A percentile compares a stretch with the other conserved stretches of the same genome.
phyloP scores from a whole-genome alignment of 177 flowering plant genomes.

The Vitis hybrid region DNA sequence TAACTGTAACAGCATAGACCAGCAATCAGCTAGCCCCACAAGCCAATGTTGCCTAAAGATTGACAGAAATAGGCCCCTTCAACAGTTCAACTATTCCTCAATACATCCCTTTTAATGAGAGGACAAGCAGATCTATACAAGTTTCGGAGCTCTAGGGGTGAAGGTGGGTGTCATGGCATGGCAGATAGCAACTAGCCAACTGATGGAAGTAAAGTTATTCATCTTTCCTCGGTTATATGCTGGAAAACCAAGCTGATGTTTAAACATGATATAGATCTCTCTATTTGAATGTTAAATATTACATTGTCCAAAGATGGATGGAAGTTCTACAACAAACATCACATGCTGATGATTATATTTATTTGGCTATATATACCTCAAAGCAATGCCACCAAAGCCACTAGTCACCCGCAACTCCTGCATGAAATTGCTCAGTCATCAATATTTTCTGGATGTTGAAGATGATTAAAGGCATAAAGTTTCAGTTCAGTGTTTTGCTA shows the following conservation, averaged over 20 bases:
- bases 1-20: too few species aligned
- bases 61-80: too few species aligned
- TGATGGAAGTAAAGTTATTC: not conserved
- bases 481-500: too few species aligned
- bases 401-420: constrained; percentile 88
- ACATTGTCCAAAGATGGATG: not conserved
- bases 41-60: too few species aligned
- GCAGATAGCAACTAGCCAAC: not conserved
- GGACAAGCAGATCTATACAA: too few species aligned
- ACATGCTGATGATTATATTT: not conserved
- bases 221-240: not conserved
- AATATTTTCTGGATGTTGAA: too few species aligned
- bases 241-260: not conserved
- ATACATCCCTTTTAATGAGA: too few species aligned
- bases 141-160: too few species aligned
- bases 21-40: too few species aligned
- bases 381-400: constrained; percentile 87
- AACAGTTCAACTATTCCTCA: too few species aligned
- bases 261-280: not conserved
- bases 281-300: not conserved
- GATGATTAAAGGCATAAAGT: too few species aligned
- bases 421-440: constrained; percentile 19
- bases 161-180: not conserved
- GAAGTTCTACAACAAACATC: not conserved
- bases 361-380: constrained; percentile 49